phyloP scores from a whole-genome alignment of 192 early-diverging fungal genomes.

The Podila epicladia region DNA sequence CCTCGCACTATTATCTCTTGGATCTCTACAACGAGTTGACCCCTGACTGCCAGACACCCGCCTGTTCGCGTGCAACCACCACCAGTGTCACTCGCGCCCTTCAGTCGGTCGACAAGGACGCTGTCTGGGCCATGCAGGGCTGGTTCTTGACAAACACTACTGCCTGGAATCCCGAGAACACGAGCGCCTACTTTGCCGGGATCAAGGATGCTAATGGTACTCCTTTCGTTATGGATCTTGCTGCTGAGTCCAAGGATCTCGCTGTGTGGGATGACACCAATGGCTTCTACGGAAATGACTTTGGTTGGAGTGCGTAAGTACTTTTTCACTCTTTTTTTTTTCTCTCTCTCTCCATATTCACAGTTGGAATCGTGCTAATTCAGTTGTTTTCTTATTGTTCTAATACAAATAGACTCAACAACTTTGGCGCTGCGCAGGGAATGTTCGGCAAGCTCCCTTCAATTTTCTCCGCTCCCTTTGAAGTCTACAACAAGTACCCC shows the following conservation, averaged over 20 bases:
- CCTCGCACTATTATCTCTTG: slow-evolving; percentile 28
- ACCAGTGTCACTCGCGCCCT: slow-evolving; percentile 23
- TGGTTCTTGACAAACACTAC: slow-evolving; percentile 30
- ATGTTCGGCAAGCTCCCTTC: slow-evolving; percentile 19
- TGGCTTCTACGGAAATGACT: slow-evolving; percentile 35
- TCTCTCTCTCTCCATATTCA: too few relatives aligned
- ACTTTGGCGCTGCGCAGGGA: slow-evolving; percentile 41
- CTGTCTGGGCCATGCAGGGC: slow-evolving; percentile 48
- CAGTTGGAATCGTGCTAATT: not conserved
- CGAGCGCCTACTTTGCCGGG: slow-evolving; percentile 21
- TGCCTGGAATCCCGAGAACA: slow-evolving; percentile 26
- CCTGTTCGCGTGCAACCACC: slow-evolving; percentile 17
- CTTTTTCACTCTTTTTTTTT: not conserved
- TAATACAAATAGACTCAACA: slow-evolving; percentile 20
- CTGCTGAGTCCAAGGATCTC: slow-evolving; percentile 7
- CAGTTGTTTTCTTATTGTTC: not conserved
- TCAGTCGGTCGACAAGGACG: slow-evolving; percentile 18
- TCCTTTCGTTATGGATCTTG: slow-evolving; percentile 27
- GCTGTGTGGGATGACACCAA: slow-evolving; percentile 19
- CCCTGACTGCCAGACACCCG: slow-evolving; percentile 26
- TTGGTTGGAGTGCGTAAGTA: slow-evolving; percentile 39
- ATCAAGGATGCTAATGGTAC: slow-evolving; percentile 23
- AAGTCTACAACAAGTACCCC: slow-evolving; percentile 18
- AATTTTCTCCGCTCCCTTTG: slow-evolving; percentile 6
- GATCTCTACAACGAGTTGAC: slow-evolving; percentile 45